Evolutionary conservation across 176 grass and related monocot genomes (phyloP), one percentile per base, ranked within the genome.

Genomic region (Poa pratensis): DNA sequence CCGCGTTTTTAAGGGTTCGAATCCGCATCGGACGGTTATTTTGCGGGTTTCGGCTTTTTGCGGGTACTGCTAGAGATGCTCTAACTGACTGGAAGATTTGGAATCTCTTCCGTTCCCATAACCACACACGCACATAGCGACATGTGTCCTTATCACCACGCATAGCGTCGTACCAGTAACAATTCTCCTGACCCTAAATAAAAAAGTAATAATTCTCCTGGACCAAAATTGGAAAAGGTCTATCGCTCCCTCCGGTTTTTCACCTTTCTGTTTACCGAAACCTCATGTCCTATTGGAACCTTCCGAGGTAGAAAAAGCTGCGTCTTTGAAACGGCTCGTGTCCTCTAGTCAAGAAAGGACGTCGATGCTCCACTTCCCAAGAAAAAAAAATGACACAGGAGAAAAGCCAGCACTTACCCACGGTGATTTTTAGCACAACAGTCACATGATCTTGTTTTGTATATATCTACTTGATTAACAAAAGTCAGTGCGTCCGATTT

Each of bases 281-380:
- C 69, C 15, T 51, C 24, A 32, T 13, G 43, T 70, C 89, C 61
- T 53, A 87, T 80, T 61, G 10, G 69, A 87, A 87, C 59, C 80
- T 87, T 59, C 68, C 13, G 22, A 87, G 89, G 76, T 45, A 74
- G 23, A 87, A 80, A 80, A 69, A 49, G 23, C 51, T 60, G 51
- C 22, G 80, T 74, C 84, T 87, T 84, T 84, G 89, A 87, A 60
- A 76, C 24, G 50, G 50, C 46, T 20, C 73, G 2, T 50, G 12
- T 18, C 28, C 55, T 52, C 17, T 58, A 42, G 81, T 90, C 89
- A 87, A 80, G 76, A 62, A 20, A 84, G 40, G 40, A 60, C 59
- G 46, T 54, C 40, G 64, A 61, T 53, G 1, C 40, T 82, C 61
- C 50, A 32, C 61, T 62, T 81, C 69, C 12, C 3, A 42, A 43